Conservation (phyloP, 495 filamentous ascomycete species). For the Sordaria brevicollis region DNA sequence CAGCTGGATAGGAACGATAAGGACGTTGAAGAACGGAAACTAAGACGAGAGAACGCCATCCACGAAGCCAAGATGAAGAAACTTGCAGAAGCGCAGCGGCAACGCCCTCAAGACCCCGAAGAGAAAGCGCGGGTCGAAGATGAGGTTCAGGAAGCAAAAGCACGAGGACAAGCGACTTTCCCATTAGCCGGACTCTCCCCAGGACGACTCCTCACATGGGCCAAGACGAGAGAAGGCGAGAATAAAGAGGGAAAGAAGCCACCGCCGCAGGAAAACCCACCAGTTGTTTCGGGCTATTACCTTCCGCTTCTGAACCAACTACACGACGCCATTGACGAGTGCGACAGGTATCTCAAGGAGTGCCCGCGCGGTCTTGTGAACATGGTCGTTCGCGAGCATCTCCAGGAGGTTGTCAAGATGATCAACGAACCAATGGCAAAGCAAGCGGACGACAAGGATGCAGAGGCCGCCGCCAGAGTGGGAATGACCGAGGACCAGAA, state of each 20-base stretch:
- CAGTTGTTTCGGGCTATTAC: constrained; percentile 11
- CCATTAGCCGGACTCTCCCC: no score
- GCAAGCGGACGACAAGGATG: not conserved
- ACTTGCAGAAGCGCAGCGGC: no score
- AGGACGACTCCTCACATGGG: no score
- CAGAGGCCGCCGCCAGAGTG: not conserved
- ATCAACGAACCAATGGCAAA: constrained; percentile 17
- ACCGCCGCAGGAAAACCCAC: not conserved
- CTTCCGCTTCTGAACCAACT: constrained; percentile 24
- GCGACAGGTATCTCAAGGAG: constrained; percentile 17
- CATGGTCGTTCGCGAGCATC: constrained; percentile 25
- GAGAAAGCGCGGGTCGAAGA: no score
- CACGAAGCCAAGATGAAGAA: constrained; percentile 4
- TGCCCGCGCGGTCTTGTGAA: constrained; percentile 17
- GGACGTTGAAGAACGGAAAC: constrained; percentile 7
- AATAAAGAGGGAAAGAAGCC: not conserved
- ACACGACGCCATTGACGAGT: constrained; percentile 24
- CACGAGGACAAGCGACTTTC: no score
- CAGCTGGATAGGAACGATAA: not conserved
- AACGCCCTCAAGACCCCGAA: no score
- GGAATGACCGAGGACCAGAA: not conserved
- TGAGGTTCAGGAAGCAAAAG: no score
- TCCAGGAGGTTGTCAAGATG: constrained; percentile 26
- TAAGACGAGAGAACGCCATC: not conserved
- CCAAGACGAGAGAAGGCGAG: not conserved